These are phyloP conservation scores for Suillus fuscotomentosus DNA, from an alignment of 768 basidiomycete species.

Conservation along the genomic window DNA sequence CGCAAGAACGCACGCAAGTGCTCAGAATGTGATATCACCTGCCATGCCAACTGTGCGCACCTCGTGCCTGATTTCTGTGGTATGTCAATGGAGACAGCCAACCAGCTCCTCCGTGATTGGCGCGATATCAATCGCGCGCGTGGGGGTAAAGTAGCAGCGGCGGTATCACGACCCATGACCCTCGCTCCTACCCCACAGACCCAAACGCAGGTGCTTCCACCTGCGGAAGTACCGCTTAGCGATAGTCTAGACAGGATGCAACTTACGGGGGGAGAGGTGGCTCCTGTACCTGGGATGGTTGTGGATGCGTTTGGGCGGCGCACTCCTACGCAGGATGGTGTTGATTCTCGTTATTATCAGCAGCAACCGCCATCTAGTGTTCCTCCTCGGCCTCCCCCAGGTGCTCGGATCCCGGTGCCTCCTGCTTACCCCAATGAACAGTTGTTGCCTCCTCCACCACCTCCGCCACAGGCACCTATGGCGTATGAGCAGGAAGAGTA, in stretches of 20 bases:
- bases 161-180: conserved; percentile 34
- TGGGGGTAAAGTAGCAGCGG: conserved; percentile 43
- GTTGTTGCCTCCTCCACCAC: conserved; percentile 22
- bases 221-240: conserved; percentile 28
- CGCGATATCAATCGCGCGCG: conserved; percentile 84
- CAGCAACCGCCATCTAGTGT: conserved; percentile 31
- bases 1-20: conserved; percentile 96
- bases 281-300: conserved; percentile 21
- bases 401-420: conserved; percentile 36
- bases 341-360: conserved; percentile 40
- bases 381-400: conserved; percentile 36
- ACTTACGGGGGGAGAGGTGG: conserved; percentile 39
- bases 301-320: conserved; percentile 23
- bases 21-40: conserved; percentile 94
- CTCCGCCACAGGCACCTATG: conserved; percentile 6
- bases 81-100: conserved; percentile 99
- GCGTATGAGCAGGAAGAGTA: conserved; percentile 33
- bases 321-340: conserved; percentile 34
- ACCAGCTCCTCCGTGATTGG: conserved; percentile 86
- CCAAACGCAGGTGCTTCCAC: conserved; percentile 32
- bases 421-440: conserved; percentile 35
- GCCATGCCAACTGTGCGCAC: conserved; percentile 96
- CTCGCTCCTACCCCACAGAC: conserved; percentile 32
- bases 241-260: conserved; percentile 47
- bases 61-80: conserved; percentile 99